Conservation (phyloP, 169 alveolate genomes). For the Cryptosporidium tyzzeri region DNA sequence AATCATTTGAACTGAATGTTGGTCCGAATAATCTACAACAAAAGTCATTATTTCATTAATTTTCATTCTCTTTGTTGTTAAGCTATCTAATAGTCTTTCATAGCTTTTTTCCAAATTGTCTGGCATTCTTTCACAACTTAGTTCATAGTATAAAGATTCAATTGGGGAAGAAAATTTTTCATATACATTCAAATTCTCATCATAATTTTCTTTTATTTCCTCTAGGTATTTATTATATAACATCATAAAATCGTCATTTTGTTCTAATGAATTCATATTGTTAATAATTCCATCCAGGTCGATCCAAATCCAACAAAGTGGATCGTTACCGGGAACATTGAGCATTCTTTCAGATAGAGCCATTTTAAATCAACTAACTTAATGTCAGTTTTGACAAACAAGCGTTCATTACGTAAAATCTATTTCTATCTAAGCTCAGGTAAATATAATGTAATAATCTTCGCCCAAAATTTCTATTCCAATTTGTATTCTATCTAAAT, state of each 20-base stretch:
- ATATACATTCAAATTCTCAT: background rate
- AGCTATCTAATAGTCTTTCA: background rate
- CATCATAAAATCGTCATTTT: background rate
- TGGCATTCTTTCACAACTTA: conserved; percentile 34
- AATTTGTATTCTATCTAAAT: background rate
- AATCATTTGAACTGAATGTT: conserved; percentile 41
- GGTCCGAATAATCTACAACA: conserved; percentile 50
- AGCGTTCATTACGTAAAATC: background rate
- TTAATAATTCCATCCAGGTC: background rate
- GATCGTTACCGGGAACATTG: conserved; percentile 43
- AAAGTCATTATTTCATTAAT: conserved; percentile 40
- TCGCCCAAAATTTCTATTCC: background rate
- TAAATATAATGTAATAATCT: background rate
- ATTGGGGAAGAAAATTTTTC: conserved; percentile 14
- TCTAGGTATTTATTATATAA: background rate
- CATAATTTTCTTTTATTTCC: background rate
- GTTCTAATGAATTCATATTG: background rate
- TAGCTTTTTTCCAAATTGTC: background rate
- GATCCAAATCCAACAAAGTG: conserved; percentile 57
- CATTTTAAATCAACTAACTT: background rate
- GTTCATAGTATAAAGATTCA: conserved; percentile 10
- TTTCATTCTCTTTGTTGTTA: conserved; percentile 26
- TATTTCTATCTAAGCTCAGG: background rate
- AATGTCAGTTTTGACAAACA: background rate
- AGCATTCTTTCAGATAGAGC: background rate